Base-by-base conservation (phyloP, 352 stramenopile genomes). In the Plasmopara muralis region DNA sequence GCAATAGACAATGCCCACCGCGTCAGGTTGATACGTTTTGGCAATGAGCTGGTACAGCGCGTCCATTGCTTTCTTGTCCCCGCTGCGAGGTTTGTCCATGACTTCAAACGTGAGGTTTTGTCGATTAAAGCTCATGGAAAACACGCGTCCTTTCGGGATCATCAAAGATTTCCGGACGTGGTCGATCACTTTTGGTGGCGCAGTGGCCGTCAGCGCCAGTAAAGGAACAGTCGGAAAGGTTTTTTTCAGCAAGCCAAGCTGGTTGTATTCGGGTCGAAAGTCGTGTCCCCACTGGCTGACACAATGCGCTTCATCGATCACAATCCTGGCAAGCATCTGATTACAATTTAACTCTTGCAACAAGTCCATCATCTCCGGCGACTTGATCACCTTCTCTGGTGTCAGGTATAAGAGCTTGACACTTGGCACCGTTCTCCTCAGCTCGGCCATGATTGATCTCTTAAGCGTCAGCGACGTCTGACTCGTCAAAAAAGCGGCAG, bases 341-440 rank as follows among this genome's bases (percentile, higher is more conserved):
- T 87, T 63, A 15, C 44, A 16, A 44, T 70, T 45, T 37, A 72
- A 43, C 5, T 28, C 35, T 40, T 87, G 57, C 16, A 90, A 48
- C 44, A 87, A 42, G 1, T 83, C 65, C 55, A 85, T 77, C 77
- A 90, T 87, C 50, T 90, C 75, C 5, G 46, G 53, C 14, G 75
- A 88, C 56, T 85, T 87, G 39, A 67, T 63, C 20, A 98, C 78
- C 71, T 97, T 97, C 68, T 98, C 95, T 0, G 95, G 93, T n/a
- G 95, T 98, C 8, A 98, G 79, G 64, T 98, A 96, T 15, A 98
- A 76, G 57, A 98, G 66, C 39, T 90, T 91, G 25, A 97, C 45
- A 38, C 70, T 84, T 14, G 77, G 73, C 14, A 52, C 43, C 6
- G 59, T 51, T 52, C 95, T 85, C 47, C 80, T 82, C 48, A 98